These are phyloP conservation scores for Elongisporangium anandrum DNA, from an alignment of 352 stramenopile genomes.

Conservation along the genomic window DNA sequence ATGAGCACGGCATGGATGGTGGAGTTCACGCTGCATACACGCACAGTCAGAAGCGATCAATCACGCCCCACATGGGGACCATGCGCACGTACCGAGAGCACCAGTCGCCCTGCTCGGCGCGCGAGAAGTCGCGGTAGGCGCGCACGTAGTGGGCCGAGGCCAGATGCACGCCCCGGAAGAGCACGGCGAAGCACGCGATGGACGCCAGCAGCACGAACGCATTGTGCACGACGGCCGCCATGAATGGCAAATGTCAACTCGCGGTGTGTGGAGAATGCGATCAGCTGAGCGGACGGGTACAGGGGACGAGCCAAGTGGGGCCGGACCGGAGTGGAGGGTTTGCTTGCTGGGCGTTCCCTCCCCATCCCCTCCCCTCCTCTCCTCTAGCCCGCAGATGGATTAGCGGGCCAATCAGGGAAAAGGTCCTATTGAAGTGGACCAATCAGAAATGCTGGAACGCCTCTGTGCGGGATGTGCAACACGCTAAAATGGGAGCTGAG, in stretches of 20 bases:
- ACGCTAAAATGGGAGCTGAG: not conserved
- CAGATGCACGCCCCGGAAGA: constrained; percentile 46
- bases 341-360: not conserved
- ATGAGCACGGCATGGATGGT: constrained; percentile 74
- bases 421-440: not conserved
- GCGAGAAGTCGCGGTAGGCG: constrained; percentile 70
- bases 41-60: constrained; percentile 3
- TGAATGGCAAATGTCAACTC: not conserved
- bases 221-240: constrained; percentile 8
- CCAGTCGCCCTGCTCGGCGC: constrained; percentile 70
- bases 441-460: not conserved
- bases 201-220: constrained; percentile 46
- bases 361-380: no score
- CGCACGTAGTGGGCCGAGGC: constrained; percentile 53
- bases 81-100: constrained; percentile 53
- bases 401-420: not conserved
- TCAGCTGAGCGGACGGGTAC: not conserved
- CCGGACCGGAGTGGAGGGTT: not conserved
- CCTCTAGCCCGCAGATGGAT: not conserved
- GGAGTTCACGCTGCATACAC: constrained; percentile 58
- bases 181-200: constrained; percentile 46
- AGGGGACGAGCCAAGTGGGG: not conserved
- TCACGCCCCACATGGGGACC: not conserved
- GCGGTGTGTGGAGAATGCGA: not conserved
- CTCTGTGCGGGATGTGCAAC: not conserved